A percentile compares a stretch with the other conserved stretches of the same genome.
These are phyloP conservation scores for Fusarium sp. DNA, from an alignment of 2,329 filamentous ascomycete genomes.

Conservation along the genomic window DNA sequence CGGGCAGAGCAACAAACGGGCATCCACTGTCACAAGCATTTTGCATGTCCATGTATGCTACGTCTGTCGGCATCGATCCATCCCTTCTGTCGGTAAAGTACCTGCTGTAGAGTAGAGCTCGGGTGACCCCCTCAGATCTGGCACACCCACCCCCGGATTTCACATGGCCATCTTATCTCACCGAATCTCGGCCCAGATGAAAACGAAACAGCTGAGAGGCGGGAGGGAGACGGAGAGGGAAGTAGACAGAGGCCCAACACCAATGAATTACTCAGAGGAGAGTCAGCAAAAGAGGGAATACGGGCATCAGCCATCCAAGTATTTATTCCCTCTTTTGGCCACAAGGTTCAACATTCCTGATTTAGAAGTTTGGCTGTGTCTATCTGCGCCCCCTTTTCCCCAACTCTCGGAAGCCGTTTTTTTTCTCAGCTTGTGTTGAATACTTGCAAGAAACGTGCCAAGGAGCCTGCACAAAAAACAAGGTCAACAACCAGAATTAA, in stretches of 20 bases:
- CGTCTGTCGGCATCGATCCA: conserved; percentile 2
- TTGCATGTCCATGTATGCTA: background rate
- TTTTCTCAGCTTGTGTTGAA: conserved; percentile 16
- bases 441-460: conserved; percentile 25
- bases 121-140: conserved; percentile 17
- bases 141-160: conserved; percentile 40
- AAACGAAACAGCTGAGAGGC: background rate
- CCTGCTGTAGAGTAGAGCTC: background rate
- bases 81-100: background rate
- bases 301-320: background rate
- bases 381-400: background rate
- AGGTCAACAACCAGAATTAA: background rate
- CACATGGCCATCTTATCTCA: conserved; percentile 27
- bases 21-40: conserved; percentile 31
- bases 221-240: no score
- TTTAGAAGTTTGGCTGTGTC: background rate
- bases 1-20: background rate
- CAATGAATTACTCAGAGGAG: conserved; percentile 26
- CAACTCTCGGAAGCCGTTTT: background rate
- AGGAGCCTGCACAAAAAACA: conserved; percentile 18
- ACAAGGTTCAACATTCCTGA: conserved; percentile 10
- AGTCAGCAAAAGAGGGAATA: conserved; percentile 6
- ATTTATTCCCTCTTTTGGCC: conserved; percentile 5
- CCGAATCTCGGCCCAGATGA: background rate
- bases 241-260: conserved; percentile 5